These are phyloP conservation scores for Nakaseomyces nivariensis DNA, from an alignment of 1,139 yeast genomes.

Conservation along the genomic window DNA sequence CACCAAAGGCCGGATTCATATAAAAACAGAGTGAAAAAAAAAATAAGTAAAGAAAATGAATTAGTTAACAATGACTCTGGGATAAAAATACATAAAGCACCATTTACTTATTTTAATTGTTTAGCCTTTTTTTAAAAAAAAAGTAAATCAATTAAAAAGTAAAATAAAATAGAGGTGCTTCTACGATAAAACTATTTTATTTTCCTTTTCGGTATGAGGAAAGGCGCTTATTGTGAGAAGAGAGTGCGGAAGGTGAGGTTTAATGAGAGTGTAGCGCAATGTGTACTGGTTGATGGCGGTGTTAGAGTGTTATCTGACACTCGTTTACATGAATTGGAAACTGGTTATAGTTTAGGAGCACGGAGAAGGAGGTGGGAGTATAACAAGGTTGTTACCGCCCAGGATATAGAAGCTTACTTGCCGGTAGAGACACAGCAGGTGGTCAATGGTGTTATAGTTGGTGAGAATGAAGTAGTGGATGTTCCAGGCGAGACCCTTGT, in stretches of 20 bases:
- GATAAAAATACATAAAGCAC: too few species aligned
- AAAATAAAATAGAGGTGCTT: too few species aligned
- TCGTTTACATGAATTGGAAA: not conserved
- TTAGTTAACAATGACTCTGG: too few species aligned
- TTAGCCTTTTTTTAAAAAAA: too few species aligned
- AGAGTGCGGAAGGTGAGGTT: slow-evolving; percentile 1
- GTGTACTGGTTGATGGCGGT: not conserved
- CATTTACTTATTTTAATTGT: too few species aligned
- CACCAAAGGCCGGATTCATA: too few species aligned
- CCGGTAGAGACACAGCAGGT: not conserved
- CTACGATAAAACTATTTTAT: too few species aligned
- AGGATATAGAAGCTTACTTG: not conserved
- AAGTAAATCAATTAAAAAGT: too few species aligned
- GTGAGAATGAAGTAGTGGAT: slow-evolving; percentile 2
- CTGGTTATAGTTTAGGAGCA: not conserved
- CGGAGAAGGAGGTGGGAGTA: slow-evolving; percentile 2
- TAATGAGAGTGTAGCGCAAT: slow-evolving; percentile 1
- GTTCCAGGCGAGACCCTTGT: slow-evolving; percentile 1
- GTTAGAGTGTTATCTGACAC: not conserved
- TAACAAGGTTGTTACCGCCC: not conserved
- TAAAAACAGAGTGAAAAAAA: too few species aligned
- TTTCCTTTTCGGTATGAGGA: not conserved
- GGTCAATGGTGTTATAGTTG: not conserved
- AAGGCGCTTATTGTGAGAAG: not conserved
- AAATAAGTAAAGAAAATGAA: too few species aligned